Evolutionary conservation across 1,284 basidiomycete genomes (phyloP), one percentile per base, ranked within the genome.

Genomic region (Trichosporon sp.): DNA sequence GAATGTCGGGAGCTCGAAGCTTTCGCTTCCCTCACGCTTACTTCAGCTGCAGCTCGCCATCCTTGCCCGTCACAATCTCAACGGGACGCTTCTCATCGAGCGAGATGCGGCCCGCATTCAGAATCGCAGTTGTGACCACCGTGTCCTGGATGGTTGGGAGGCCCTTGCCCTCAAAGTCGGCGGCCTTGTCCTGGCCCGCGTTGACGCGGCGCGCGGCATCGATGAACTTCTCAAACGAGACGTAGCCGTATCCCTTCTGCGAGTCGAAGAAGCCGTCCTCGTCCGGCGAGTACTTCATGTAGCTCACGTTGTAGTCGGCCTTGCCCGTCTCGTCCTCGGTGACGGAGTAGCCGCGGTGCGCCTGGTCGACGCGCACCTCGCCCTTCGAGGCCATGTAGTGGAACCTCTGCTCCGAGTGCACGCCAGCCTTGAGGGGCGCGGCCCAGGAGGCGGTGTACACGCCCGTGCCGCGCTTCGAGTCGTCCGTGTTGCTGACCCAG

Each of bases 191-290:
- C 70, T 86, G 80, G 16, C 90, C 89, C 12, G 90, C 89, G 77
- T 94, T 93, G 77, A 96, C 92, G 73, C 87, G 65, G 61, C 77
- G 72, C 40, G 81, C 81, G 69, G 81, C 81, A 69, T 83, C 73
- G 80, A 96, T 87, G 84, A 96, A 96, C 85, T 93, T 95, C 84
- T 96, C 94, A 77, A 96, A 91, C 19, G 92, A 94, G 76, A 95
- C 86, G 82, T 96, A 87, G 89, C 78, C 94, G 83, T 96, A 97
- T 4, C 94, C 94, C 71, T 91, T 89, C 84, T 96, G 94, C 46
- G 93, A 93, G 78, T 96, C 93, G 80, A 96, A 96, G 85, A 92
- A 92, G 12, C 94, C 94, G 71, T 89, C 91, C 84, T 92, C 92
- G 70, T 92, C 93, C 0, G 93, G 93, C 66, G 93, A 92, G 85